Evolutionary conservation across 202 grass and related monocot species (phyloP), one percentile per base, ranked within the genome.

Genomic region (Panicum hallii): DNA sequence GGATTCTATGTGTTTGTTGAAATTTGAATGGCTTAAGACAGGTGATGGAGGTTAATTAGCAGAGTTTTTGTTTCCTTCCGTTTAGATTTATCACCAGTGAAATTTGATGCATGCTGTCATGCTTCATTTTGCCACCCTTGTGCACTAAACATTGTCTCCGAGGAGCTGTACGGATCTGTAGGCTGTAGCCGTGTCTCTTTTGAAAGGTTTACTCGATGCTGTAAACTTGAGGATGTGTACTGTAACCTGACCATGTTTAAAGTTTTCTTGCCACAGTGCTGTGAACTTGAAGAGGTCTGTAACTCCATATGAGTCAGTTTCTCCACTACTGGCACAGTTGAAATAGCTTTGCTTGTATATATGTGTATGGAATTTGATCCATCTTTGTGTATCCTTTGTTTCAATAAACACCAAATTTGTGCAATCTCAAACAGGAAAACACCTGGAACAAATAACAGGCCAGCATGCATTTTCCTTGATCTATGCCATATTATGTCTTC

Each of bases 211-310:
- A 62, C 43, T 62, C 23, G 46, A 68, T 80, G 52, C 20, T 83
- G 73, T 87, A 83, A 79, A 83, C 67, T 70, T 80, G 87, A 80
- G 75, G 67, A 83, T 36, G 10, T 79, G 16, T 75, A 74, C 73
- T 87, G 72, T 87, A 50, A 63, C 52, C 23, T 69, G 61, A 87
- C 13, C 36, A 80, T 87, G 16, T 83, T 55, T 30, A 65, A 75
- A 70, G 54, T 48, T 80, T 82, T 84, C 46, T 74, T 62, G 17
- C 48, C 44, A 40, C 30, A 26, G 45, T 68, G 34, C 26, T 53
- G 16, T 69, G 61, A 58, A 84, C 8, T 36, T 69, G 17, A 81
- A 81, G 32, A 45, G 44, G 17, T 48, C 4, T 38, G 9, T 66
- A 50, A 7, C 30, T 89, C 22, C 55, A 9, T 62, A 65, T 46